Evolutionary conservation across 78 protist species (phyloP).

Genomic region (Dictyostelium purpureum): DNA sequence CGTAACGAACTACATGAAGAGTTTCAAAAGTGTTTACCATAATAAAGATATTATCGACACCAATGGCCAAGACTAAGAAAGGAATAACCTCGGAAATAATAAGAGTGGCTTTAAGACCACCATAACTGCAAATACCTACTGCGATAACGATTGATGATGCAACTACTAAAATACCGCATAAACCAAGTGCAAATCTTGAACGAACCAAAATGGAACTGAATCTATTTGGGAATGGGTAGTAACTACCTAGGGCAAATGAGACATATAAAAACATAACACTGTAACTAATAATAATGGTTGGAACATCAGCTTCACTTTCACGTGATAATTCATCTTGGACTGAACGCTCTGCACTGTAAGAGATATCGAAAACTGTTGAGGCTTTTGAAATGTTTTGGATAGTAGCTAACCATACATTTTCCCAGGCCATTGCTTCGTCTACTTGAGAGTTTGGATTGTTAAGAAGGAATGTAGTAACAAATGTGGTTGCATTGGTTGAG

Average conservation of each 20-base stretch:
- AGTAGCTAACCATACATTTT: slow-evolving; percentile 15
- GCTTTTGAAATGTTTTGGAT: background rate
- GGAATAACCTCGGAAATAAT: slow-evolving; percentile 91
- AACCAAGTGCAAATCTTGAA: slow-evolving; percentile 75
- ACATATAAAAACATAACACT: slow-evolving; percentile 83
- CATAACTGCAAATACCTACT: slow-evolving; percentile 49
- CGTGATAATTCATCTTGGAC: slow-evolving; percentile 79
- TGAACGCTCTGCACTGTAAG: slow-evolving; percentile 48
- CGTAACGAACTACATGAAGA: background rate
- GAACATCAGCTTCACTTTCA: slow-evolving; percentile 74
- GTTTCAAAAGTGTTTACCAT: slow-evolving; percentile 81
- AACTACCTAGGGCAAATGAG: slow-evolving; percentile 83
- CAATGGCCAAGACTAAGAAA: slow-evolving; percentile 89
- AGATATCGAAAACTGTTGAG: background rate
- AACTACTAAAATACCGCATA: slow-evolving; percentile 85
- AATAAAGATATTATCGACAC: slow-evolving; percentile 90
- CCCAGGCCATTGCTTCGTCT: slow-evolving; percentile 60
- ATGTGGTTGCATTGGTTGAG: slow-evolving; percentile 20
- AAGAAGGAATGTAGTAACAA: slow-evolving; percentile 48
- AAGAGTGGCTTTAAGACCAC: slow-evolving; percentile 81
- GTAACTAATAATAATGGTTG: slow-evolving; percentile 66
- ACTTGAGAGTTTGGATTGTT: background rate
- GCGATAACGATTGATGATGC: slow-evolving; percentile 34
- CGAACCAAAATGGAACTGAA: slow-evolving; percentile 8
- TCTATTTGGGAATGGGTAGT: slow-evolving; percentile 49